Evolutionary conservation across 108 stramenopile genomes (phyloP), one percentile per base, ranked within the genome.

Genomic region (Fistulifera pelliculosa): DNA sequence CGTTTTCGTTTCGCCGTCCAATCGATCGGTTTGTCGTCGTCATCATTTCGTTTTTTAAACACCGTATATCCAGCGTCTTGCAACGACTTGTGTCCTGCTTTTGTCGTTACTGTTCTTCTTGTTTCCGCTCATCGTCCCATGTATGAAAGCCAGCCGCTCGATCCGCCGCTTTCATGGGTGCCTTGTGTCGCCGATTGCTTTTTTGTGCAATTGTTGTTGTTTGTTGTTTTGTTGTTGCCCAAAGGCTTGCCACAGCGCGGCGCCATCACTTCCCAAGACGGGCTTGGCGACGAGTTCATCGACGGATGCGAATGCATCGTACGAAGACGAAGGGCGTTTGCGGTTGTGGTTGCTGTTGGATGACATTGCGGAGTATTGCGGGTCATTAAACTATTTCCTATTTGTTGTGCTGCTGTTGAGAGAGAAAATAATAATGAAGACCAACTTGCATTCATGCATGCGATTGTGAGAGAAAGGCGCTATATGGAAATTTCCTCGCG

Each of bases 211-310:
- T 17, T 58, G 22, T 11, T 56, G 31, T 25, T 62, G 78, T n/a
- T n/a, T n/a, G n/a, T n/a, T n/a, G n/a, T n/a, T n/a, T n/a, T n/a
- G n/a, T n/a, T n/a, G n/a, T 19, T 72, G 68, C 39, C 69, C 65
- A 60, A 91, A 91, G 26, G 72, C 60, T 73, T 91, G 89, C 78
- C 78, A 79, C 31, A 26, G 11, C 21, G 80, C 80, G 11, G 90
- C 90, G 0, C 82, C 86, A 53, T 92, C 86, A 14, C 77, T 78
- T 10, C 90, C 90, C 7, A 86, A 47, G 25, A 92, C 75, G 6
- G 86, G 77, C 52, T 88, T 92, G 41, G 82, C 61, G 1, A 88
- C 86, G 27, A 76, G 55, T 6, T 80, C 76, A 54, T 92, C 90
- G 12, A 92, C 86, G 47, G 71, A 58, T 13, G 73, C 58, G 67